Conservation (phyloP, 352 stramenopile species). For the Discostella stelligera region DNA sequence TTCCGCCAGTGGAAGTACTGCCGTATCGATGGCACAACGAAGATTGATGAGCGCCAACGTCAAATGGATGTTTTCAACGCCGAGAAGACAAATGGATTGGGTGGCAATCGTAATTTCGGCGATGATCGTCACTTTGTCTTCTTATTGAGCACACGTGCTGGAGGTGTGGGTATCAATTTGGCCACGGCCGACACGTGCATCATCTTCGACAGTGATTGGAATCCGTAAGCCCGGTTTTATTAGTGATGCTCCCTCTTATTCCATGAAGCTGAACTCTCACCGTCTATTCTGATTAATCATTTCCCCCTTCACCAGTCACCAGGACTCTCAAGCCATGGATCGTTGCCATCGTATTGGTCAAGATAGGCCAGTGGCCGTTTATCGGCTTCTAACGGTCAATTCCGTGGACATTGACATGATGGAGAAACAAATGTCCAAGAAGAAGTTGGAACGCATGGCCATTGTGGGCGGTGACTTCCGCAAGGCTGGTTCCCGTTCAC, state of each 20-base stretch:
- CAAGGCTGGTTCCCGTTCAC: slow-evolving; percentile 73
- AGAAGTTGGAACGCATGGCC: slow-evolving; percentile 86
- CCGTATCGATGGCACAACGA: slow-evolving; percentile 94
- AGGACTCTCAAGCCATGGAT: slow-evolving; percentile 93
- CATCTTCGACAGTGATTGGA: slow-evolving; percentile 98
- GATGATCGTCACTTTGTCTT: slow-evolving; percentile 92
- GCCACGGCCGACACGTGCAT: slow-evolving; percentile 95
- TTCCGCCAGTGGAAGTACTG: slow-evolving; percentile 89
- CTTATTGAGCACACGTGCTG: slow-evolving; percentile 94
- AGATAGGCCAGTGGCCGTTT: slow-evolving; percentile 96
- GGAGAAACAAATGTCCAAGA: slow-evolving; percentile 86
- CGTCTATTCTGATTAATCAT: too few relatives aligned
- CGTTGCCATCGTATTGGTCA: slow-evolving; percentile 95
- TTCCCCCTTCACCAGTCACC: slow-evolving; percentile 63
- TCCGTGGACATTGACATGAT: slow-evolving; percentile 90
- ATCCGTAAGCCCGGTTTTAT: slow-evolving; percentile 71
- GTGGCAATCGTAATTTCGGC: slow-evolving; percentile 70
- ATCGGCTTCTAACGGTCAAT: slow-evolving; percentile 95
- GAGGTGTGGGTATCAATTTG: slow-evolving; percentile 97
- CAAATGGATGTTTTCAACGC: slow-evolving; percentile 98
- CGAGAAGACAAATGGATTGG: slow-evolving; percentile 80
- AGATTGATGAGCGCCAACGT: slow-evolving; percentile 93
- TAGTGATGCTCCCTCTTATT: too few relatives aligned
- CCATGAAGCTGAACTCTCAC: too few relatives aligned
- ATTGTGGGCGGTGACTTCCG: slow-evolving; percentile 86